phyloP scores from a whole-genome alignment of 345 rosid species.

The Mallotus nudiflorus region DNA sequence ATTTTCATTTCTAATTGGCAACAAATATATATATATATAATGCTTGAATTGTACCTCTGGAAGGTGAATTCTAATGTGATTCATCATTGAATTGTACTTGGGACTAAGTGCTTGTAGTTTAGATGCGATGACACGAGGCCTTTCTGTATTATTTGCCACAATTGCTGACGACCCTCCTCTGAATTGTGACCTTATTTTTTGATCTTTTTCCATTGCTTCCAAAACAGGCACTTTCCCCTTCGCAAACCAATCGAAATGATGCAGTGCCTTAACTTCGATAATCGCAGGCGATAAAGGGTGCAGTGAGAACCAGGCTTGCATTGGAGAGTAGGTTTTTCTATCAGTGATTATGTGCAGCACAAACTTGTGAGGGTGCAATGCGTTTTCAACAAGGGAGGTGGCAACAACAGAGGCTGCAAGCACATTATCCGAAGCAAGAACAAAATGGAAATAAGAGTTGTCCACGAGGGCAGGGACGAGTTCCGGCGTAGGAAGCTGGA shows the following conservation, averaged over 20 bases:
- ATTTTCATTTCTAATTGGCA: too few species aligned
- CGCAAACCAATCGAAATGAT: slow-evolving; percentile 93
- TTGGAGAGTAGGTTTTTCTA: slow-evolving; percentile 83
- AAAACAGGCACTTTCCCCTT: slow-evolving; percentile 94
- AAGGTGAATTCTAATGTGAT: slow-evolving; percentile 87
- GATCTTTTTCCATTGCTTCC: slow-evolving; percentile 98
- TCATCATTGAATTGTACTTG: slow-evolving; percentile 89
- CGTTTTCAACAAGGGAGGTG: slow-evolving; percentile 61
- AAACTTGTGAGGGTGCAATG: slow-evolving; percentile 59
- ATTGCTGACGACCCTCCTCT: slow-evolving; percentile 96
- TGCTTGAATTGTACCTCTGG: slow-evolving; percentile 60
- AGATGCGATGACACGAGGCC: slow-evolving; percentile 76
- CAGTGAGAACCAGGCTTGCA: slow-evolving; percentile 99
- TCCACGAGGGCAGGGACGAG: slow-evolving; percentile 86
- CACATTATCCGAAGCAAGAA: slow-evolving; percentile 91
- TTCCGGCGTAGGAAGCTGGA: slow-evolving; percentile 81
- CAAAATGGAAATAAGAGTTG: slow-evolving; percentile 75
- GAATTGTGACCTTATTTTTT: slow-evolving; percentile 76
- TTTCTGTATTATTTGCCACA: slow-evolving; percentile 61
- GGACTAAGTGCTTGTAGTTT: slow-evolving; percentile 96
- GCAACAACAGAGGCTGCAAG: slow-evolving; percentile 93
- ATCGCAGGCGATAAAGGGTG: slow-evolving; percentile 81
- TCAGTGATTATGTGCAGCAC: slow-evolving; percentile 93
- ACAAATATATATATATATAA: background rate
- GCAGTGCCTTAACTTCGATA: slow-evolving; percentile 92